phyloP scores from a whole-genome alignment of 306 rosid genomes.

The Inga laurina region DNA sequence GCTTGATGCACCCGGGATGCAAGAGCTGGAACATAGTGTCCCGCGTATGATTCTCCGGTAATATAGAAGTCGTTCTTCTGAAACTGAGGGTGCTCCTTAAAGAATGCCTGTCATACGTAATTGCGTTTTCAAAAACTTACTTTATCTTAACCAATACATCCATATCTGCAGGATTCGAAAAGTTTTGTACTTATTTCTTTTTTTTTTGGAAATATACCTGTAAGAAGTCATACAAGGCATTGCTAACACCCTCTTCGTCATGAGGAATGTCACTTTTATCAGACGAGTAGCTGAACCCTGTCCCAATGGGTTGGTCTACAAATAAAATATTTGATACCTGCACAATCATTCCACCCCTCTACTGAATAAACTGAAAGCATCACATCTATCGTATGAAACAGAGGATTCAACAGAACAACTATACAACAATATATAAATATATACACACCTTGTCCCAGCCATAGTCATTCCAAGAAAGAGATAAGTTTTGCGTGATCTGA shows the following conservation, averaged over 20 bases:
- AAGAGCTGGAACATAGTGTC: neutral
- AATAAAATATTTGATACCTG: neutral
- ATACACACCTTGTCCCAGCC: neutral
- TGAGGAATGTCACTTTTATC: neutral
- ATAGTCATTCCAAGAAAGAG: neutral
- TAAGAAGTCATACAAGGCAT: neutral
- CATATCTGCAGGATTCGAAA: neutral
- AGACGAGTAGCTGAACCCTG: neutral
- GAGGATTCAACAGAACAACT: neutral
- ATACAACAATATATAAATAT: neutral
- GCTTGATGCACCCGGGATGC: neutral
- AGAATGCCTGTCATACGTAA: neutral
- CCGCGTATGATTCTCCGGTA: neutral
- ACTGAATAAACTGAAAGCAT: neutral
- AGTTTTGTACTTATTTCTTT: neutral
- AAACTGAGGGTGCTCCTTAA: neutral
- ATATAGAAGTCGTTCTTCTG: neutral
- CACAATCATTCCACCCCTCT: neutral
- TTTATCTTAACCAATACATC: neutral
- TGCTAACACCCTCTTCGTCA: neutral
- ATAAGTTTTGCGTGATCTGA: neutral
- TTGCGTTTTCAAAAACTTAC: neutral
- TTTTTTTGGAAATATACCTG: neutral
- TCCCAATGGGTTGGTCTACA: neutral
- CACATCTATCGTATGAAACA: neutral